Percentiles rank a stretch among this genome's conserved stretches.
Evolutionary conservation across 1,284 basidiomycete species (phyloP).

Genomic region (Rhodotorula sp.): DNA sequence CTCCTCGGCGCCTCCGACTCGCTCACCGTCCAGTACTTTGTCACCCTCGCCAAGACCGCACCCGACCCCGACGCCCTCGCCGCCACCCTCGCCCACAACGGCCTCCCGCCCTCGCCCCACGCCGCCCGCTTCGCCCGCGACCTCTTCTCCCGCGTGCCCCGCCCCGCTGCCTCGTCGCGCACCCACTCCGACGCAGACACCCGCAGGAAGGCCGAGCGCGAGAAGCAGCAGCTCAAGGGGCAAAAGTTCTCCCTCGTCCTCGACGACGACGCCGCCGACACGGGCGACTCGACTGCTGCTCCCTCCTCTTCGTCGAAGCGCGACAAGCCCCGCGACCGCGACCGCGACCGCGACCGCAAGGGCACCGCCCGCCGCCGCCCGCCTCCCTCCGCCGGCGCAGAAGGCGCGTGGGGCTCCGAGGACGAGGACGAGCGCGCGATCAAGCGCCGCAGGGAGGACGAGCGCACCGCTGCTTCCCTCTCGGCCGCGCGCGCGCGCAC

Average conservation of each 20-base stretch:
- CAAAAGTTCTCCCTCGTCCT: constrained; percentile 76
- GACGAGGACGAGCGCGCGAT: constrained; percentile 64
- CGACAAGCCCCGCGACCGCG: constrained; percentile 57
- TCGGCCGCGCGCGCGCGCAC: background rate
- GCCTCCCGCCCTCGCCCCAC: constrained; percentile 75
- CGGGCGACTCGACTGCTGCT: constrained; percentile 40
- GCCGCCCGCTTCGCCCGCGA: constrained; percentile 76
- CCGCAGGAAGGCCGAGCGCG: constrained; percentile 63
- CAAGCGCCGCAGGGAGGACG: constrained; percentile 50
- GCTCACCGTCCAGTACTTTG: constrained; percentile 42
- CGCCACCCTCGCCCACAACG: constrained; percentile 68
- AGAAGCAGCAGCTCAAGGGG: constrained; percentile 57
- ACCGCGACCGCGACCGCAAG: constrained; percentile 33
- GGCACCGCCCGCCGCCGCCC: too few species aligned
- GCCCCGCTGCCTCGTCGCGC: constrained; percentile 56
- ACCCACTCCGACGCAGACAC: constrained; percentile 53
- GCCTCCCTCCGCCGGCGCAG: constrained; percentile 51
- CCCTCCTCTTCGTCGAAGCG: constrained; percentile 15
- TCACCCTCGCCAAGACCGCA: constrained; percentile 63
- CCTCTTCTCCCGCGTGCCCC: constrained; percentile 76
- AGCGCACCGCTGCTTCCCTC: constrained; percentile 50
- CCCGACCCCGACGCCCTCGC: constrained; percentile 80
- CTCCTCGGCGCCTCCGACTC: constrained; percentile 43
- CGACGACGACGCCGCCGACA: constrained; percentile 63
- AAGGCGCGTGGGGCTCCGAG: constrained; percentile 80